These are phyloP conservation scores for Stereum hirsutum DNA, from an alignment of 1,284 basidiomycete species.

Conservation along the genomic window DNA sequence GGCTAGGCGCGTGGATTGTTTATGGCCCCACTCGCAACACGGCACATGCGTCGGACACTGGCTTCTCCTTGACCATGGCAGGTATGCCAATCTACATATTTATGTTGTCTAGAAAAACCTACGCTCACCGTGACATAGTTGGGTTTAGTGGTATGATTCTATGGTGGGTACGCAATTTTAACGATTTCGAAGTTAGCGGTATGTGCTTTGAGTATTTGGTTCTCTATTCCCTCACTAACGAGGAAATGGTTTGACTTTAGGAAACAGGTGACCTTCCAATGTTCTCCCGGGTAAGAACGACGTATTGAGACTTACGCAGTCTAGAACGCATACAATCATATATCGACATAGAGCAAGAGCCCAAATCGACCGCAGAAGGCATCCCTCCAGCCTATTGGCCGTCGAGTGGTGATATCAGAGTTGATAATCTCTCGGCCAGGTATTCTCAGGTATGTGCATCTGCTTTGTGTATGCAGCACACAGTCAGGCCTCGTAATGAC, in stretches of 20 bases:
- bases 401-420: conserved; percentile 54
- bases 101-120: background rate
- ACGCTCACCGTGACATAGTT: conserved; percentile 23
- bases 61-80: conserved; percentile 44
- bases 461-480: background rate
- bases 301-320: conserved; percentile 26
- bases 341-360: conserved; percentile 65
- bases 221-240: no score
- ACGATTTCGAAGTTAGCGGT: conserved; percentile 54
- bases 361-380: conserved; percentile 34
- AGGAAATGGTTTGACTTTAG: no score
- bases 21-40: conserved; percentile 28
- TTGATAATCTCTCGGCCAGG: conserved; percentile 50
- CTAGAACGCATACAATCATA: conserved; percentile 73
- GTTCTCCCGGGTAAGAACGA: no score
- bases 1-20: conserved; percentile 44
- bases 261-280: no score
- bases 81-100: conserved; percentile 15
- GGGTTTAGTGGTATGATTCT: conserved; percentile 48
- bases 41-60: conserved; percentile 32
- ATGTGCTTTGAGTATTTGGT: conserved; percentile 10
- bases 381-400: conserved; percentile 76
- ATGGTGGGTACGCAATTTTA: conserved; percentile 41
- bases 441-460: conserved; percentile 33
- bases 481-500: conserved; percentile 3